phyloP scores from a whole-genome alignment of 2,329 filamentous ascomycete species.

The Byssothecium circinans region DNA sequence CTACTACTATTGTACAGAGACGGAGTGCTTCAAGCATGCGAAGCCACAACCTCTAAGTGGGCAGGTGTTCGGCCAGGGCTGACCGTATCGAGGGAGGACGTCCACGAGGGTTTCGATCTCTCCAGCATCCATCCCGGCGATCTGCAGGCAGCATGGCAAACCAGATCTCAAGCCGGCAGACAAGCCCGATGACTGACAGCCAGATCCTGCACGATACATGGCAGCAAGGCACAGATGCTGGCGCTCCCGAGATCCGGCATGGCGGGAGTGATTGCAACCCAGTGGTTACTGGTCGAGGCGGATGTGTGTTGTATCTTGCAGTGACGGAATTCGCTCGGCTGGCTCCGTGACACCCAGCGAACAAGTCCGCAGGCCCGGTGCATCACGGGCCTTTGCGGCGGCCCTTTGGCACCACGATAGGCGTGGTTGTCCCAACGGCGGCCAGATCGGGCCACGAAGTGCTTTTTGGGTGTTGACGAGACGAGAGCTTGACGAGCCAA shows the following conservation, averaged over 20 bases:
- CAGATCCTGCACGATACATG: constrained; percentile 27
- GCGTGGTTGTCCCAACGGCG: constrained; percentile 14
- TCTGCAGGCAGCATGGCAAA: constrained; percentile 30
- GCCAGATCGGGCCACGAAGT: constrained; percentile 25
- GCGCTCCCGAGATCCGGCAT: constrained; percentile 28
- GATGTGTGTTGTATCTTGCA: constrained; percentile 4
- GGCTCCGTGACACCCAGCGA: constrained; percentile 14
- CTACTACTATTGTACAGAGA: too few relatives aligned
- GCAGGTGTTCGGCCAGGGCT: constrained; percentile 16
- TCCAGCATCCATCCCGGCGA: constrained; percentile 25
- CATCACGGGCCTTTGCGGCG: constrained; percentile 17
- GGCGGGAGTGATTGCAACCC: constrained; percentile 25
- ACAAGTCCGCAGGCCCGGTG: constrained; percentile 16
- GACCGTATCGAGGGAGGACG: constrained; percentile 22
- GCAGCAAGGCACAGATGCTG: constrained; percentile 20
- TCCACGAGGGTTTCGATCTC: constrained; percentile 24
- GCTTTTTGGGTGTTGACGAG: constrained; percentile 16
- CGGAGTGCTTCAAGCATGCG: constrained; percentile 22
- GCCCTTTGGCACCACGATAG: constrained; percentile 9
- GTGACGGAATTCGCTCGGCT: background rate
- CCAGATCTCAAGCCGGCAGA: constrained; percentile 31
- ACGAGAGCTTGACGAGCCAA: background rate
- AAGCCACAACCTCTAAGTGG: constrained; percentile 22
- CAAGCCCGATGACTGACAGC: constrained; percentile 27
- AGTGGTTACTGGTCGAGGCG: constrained; percentile 6